phyloP scores from a whole-genome alignment of 2,329 filamentous ascomycete genomes.

The Ploettnerulaceae sp. region DNA sequence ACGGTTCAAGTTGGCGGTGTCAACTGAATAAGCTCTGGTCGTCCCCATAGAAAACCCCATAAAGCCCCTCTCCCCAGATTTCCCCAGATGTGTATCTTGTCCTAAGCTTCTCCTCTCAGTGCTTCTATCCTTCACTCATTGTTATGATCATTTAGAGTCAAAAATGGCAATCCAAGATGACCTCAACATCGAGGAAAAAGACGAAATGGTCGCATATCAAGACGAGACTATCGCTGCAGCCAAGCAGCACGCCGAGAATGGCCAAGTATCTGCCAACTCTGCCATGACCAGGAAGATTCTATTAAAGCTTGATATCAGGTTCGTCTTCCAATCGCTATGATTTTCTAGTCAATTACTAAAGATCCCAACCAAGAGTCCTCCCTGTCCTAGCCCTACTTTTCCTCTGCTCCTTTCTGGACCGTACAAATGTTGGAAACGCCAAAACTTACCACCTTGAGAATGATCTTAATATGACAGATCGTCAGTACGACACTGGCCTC shows the following conservation, averaged over 20 bases:
- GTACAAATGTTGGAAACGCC: conserved; percentile 70
- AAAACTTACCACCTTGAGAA: conserved; percentile 58
- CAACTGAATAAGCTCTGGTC: too few relatives aligned
- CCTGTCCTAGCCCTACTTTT: conserved; percentile 61
- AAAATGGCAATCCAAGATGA: background rate
- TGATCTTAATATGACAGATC: conserved; percentile 52
- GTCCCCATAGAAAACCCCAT: background rate
- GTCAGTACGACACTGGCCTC: conserved; percentile 60
- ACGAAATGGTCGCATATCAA: conserved; percentile 1
- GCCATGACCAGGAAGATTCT: conserved; percentile 42
- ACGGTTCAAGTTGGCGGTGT: too few relatives aligned
- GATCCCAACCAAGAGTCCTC: conserved; percentile 49
- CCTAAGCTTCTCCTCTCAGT: background rate
- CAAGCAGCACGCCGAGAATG: background rate
- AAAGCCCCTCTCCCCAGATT: conserved; percentile 8
- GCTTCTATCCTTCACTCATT: background rate
- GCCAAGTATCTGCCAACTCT: conserved; percentile 6
- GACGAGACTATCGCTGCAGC: conserved; percentile 16
- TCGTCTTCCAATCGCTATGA: background rate
- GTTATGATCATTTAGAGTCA: background rate
- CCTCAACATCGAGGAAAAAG: conserved; percentile 7
- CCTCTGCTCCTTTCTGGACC: conserved; percentile 60
- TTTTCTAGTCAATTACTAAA: background rate
- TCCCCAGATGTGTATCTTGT: conserved; percentile 3
- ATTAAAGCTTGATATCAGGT: conserved; percentile 51